These are phyloP conservation scores for Rhododendron vialii DNA, from an alignment of 148 eudicot genomes.

Conservation along the genomic window DNA sequence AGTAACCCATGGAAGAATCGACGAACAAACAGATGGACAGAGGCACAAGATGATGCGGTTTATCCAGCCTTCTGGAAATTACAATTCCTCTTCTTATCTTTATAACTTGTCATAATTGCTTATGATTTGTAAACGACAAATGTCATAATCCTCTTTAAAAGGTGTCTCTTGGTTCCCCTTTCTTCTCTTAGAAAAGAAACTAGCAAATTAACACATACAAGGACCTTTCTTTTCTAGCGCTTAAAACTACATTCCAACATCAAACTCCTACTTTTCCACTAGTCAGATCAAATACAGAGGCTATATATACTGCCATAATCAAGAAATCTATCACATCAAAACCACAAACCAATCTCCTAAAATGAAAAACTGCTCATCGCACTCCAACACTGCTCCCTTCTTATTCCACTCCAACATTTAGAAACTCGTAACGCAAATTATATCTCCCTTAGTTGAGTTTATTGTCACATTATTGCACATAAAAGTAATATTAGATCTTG, in stretches of 20 bases:
- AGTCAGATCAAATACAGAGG: not conserved
- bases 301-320: not conserved
- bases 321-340: not conserved
- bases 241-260: not conserved
- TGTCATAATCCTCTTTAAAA: not conserved
- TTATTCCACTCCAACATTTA: not conserved
- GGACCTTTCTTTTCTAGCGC: not conserved
- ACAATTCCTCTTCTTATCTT: not conserved
- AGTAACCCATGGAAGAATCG: not conserved
- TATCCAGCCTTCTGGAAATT: not conserved
- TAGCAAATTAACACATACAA: not conserved
- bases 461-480: not conserved
- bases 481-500: not conserved
- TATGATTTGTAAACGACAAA: not conserved
- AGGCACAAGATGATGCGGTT: not conserved
- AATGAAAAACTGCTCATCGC: not conserved
- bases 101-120: not conserved
- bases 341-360: not conserved
- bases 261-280: not conserved
- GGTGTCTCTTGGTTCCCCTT: not conserved
- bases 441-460: not conserved
- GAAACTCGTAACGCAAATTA: not conserved
- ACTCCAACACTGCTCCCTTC: not conserved
- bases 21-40: not conserved
- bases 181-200: not conserved